Percentiles rank a stretch among this genome's conserved stretches.
phyloP scores from a whole-genome alignment of 1,139 yeast genomes.

The Arxiozyma slooffiae region DNA sequence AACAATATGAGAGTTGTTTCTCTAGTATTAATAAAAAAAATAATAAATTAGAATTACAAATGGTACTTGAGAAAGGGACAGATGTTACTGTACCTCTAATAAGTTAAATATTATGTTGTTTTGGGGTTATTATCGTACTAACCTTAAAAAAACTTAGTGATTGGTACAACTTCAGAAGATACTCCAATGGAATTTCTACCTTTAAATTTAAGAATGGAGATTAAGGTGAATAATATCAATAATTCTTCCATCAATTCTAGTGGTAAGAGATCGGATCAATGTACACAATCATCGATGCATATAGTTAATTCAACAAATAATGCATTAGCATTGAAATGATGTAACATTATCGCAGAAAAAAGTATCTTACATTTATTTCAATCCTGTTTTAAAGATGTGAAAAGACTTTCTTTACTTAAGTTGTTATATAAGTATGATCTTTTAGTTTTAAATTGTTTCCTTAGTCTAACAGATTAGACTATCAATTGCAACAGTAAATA shows the following conservation, averaged over 20 bases:
- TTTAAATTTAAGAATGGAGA: slow-evolving; percentile 18
- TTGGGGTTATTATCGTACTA: slow-evolving; percentile 39
- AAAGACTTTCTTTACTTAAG: slow-evolving; percentile 32
- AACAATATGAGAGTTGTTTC: slow-evolving; percentile 23
- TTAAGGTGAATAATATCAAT: background rate
- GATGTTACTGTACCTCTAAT: slow-evolving; percentile 28
- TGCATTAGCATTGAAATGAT: slow-evolving; percentile 26
- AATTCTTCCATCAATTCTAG: background rate
- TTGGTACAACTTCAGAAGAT: slow-evolving; percentile 35
- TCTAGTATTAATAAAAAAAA: slow-evolving; percentile 22
- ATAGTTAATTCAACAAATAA: slow-evolving; percentile 30
- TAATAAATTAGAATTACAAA: slow-evolving; percentile 21
- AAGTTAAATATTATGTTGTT: slow-evolving; percentile 34
- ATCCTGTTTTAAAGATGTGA: slow-evolving; percentile 35
- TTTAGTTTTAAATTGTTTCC: slow-evolving; percentile 41
- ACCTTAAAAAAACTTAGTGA: slow-evolving; percentile 39
- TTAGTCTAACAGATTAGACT: slow-evolving; percentile 30
- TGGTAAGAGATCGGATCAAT: background rate
- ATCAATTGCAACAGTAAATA: slow-evolving; percentile 43
- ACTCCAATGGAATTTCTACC: slow-evolving; percentile 32
- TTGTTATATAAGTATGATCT: slow-evolving; percentile 39
- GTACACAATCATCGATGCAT: slow-evolving; percentile 13
- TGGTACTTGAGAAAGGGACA: slow-evolving; percentile 10
- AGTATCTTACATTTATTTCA: slow-evolving; percentile 29
- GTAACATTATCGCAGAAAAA: slow-evolving; percentile 31